These are phyloP conservation scores for Polygonum maritimum DNA, from an alignment of 148 eudicot species.

Conservation along the genomic window DNA sequence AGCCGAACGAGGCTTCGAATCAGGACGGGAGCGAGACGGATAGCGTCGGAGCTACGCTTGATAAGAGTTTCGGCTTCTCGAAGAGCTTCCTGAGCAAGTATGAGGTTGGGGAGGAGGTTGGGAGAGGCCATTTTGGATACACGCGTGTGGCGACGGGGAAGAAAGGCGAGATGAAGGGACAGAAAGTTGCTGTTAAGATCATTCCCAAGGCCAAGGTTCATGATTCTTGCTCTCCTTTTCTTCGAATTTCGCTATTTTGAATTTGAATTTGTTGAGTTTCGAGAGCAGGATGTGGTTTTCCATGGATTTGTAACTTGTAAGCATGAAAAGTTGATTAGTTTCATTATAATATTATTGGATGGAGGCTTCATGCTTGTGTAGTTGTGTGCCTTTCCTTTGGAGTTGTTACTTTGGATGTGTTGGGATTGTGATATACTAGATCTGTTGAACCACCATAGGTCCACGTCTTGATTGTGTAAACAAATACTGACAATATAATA, in stretches of 20 bases:
- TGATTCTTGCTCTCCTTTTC: not conserved
- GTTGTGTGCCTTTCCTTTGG: constrained; percentile 5
- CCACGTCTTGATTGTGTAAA: constrained; percentile 7
- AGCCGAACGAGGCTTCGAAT: constrained; percentile 41
- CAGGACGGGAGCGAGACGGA: constrained; percentile 39
- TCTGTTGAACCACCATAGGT: constrained; percentile 23
- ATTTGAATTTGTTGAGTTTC: constrained; percentile 8
- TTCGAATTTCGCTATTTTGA: constrained; percentile 4
- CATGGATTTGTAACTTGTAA: constrained; percentile 4
- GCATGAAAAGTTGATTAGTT: not conserved
- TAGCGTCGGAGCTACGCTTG: constrained; percentile 31
- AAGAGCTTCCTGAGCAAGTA: constrained; percentile 61
- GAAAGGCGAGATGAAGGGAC: constrained; percentile 74
- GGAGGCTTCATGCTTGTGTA: constrained; percentile 4
- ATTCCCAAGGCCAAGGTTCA: constrained; percentile 78
- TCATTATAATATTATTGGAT: not conserved
- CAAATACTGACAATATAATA: not conserved
- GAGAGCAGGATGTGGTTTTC: not conserved
- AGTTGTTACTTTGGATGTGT: constrained; percentile 19
- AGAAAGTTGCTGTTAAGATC: constrained; percentile 81
- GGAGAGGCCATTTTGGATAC: constrained; percentile 97
- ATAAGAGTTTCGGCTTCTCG: constrained; percentile 76
- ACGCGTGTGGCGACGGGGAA: constrained; percentile 63
- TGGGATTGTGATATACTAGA: constrained; percentile 37
- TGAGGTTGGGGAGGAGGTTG: constrained; percentile 89